These are phyloP conservation scores for Paecilomyces formosus DNA, from an alignment of 2,329 filamentous ascomycete species.

Conservation along the genomic window DNA sequence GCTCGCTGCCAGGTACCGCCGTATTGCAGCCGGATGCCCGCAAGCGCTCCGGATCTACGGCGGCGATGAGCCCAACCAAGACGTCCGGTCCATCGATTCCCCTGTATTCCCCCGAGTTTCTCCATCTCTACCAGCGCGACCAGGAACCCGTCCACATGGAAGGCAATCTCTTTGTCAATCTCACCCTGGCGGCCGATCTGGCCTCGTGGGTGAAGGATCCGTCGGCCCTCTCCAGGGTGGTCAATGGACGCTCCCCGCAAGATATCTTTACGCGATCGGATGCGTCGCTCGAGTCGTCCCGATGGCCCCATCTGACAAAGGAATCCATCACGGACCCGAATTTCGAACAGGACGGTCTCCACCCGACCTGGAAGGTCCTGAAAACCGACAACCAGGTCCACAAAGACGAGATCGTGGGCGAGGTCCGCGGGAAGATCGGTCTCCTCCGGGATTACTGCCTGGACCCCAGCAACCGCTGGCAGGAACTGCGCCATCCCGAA, in stretches of 20 bases:
- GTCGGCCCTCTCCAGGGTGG: constrained; percentile 59
- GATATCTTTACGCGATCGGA: constrained; percentile 65
- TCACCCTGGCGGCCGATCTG: constrained; percentile 67
- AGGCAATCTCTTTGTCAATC: constrained; percentile 70
- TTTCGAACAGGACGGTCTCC: constrained; percentile 45
- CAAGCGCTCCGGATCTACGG: constrained; percentile 57
- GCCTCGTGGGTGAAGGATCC: constrained; percentile 72
- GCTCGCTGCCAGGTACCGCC: constrained; percentile 59
- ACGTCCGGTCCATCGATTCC: constrained; percentile 52
- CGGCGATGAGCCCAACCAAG: constrained; percentile 67
- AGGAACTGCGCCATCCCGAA: constrained; percentile 50
- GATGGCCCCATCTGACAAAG: constrained; percentile 45
- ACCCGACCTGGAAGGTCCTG: constrained; percentile 60
- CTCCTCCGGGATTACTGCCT: constrained; percentile 66
- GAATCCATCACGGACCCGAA: constrained; percentile 46
- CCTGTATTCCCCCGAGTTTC: constrained; percentile 68
- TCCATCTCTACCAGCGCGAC: constrained; percentile 63
- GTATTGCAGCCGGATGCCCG: constrained; percentile 55
- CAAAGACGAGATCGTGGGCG: constrained; percentile 52
- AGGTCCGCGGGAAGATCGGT: constrained; percentile 72
- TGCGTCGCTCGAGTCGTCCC: constrained; percentile 46
- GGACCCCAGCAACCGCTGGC: constrained; percentile 60
- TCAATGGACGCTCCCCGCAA: constrained; percentile 53
- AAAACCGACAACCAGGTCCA: constrained; percentile 46
- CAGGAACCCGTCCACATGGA: constrained; percentile 51